Evolutionary conservation across 768 basidiomycete genomes (phyloP).

Genomic region (Hericium coralloides): DNA sequence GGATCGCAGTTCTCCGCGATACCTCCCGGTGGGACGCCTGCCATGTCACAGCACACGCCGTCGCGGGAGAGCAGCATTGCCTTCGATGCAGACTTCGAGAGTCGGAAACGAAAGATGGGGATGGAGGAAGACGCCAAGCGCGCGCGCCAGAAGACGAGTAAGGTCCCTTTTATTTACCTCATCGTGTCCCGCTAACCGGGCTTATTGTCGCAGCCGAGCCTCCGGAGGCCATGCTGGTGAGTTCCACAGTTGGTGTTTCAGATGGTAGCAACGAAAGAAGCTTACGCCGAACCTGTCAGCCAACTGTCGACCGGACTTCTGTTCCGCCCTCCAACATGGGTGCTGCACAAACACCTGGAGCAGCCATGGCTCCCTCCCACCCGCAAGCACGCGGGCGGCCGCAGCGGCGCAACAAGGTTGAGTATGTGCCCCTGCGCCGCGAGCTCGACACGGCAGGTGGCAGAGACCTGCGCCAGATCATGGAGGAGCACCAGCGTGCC

Average conservation of each 20-base stretch:
- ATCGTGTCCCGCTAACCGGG: background rate
- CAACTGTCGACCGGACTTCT: conserved; percentile 17
- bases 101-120: conserved; percentile 65
- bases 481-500: conserved; percentile 46
- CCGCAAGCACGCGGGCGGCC: conserved; percentile 37
- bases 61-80: conserved; percentile 4
- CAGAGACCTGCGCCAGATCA: conserved; percentile 62
- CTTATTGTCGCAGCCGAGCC: conserved; percentile 13
- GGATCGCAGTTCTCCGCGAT: conserved; percentile 5
- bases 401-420: conserved; percentile 65
- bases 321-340: conserved; percentile 13
- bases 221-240: conserved; percentile 20
- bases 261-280: background rate
- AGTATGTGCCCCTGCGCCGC: conserved; percentile 76
- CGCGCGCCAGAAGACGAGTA: conserved; percentile 65
- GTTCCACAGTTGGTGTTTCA: conserved; percentile 3
- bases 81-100: conserved; percentile 54
- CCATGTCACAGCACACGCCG: conserved; percentile 3
- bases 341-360: background rate
- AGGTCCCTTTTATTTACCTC: conserved; percentile 14
- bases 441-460: conserved; percentile 74
- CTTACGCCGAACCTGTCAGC: conserved; percentile 3
- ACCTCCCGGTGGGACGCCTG: conserved; percentile 2
- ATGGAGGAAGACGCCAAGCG: conserved; percentile 59
- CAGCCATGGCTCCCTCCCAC: conserved; percentile 3